Percentiles rank a stretch among this genome's conserved stretches.
Evolutionary conservation across 1,284 basidiomycete species (phyloP).

Genomic region (Ganoderma lucidum): DNA sequence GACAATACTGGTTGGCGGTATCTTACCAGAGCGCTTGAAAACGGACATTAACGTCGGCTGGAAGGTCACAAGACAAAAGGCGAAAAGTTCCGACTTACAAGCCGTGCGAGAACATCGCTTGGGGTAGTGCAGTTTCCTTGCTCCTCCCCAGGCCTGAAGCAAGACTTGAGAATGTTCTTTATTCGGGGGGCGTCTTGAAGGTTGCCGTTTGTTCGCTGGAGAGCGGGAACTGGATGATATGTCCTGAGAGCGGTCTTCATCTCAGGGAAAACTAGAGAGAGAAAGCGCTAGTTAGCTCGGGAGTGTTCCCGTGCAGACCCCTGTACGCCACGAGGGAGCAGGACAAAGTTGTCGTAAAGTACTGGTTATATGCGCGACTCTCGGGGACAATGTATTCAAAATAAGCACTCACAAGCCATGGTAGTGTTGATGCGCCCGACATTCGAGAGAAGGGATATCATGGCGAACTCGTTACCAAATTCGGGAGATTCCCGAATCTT

Average conservation of each 20-base stretch:
- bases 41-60: conserved; percentile 29
- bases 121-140: conserved; percentile 38
- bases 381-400: not conserved
- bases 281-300: conserved; percentile 14
- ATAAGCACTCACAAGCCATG: conserved; percentile 78
- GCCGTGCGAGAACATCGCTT: conserved; percentile 38
- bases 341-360: not conserved
- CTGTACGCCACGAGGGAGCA: not conserved
- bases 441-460: conserved; percentile 88
- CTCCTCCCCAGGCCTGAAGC: conserved; percentile 38
- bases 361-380: not conserved
- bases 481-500: conserved; percentile 83
- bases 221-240: conserved; percentile 74
- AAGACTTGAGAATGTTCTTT: conserved; percentile 50
- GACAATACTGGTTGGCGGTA: conserved; percentile 68
- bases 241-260: conserved; percentile 76
- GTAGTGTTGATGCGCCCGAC: conserved; percentile 95
- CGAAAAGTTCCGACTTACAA: conserved; percentile 32
- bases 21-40: conserved; percentile 53
- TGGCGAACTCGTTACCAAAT: conserved; percentile 85
- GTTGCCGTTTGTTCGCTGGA: conserved; percentile 71
- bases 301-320: not conserved
- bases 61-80: conserved; percentile 21
- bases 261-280: conserved; percentile 60
- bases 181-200: conserved; percentile 78